phyloP scores from a whole-genome alignment of 164 flowering plant species.

The Warburgia ugandensis region DNA sequence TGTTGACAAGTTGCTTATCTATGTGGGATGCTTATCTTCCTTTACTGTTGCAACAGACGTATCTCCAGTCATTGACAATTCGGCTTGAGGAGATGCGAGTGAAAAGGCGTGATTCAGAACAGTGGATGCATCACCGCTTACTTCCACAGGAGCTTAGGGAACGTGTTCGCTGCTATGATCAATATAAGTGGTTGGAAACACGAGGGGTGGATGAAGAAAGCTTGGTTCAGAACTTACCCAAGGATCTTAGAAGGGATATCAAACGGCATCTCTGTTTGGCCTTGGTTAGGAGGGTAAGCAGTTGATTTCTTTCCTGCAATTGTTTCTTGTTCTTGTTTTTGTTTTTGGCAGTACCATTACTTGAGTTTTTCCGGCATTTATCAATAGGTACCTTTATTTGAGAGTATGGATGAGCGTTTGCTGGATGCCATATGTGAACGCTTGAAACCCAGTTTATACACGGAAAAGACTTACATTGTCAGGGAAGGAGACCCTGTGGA shows the following conservation, averaged over 20 bases:
- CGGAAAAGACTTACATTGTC: conserved; percentile 67
- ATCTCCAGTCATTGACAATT: conserved; percentile 92
- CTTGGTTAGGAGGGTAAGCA: conserved; percentile 78
- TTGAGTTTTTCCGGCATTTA: neutral
- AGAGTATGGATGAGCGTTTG: conserved; percentile 89
- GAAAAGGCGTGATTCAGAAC: conserved; percentile 98
- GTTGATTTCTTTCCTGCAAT: neutral
- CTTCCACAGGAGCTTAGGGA: conserved; percentile 93
- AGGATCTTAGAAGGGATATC: conserved; percentile 96
- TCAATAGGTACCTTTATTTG: conserved; percentile 86
- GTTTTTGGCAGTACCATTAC: neutral
- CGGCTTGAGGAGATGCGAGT: conserved; percentile 98
- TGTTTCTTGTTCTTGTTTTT: neutral
- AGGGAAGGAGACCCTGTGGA: conserved; percentile 99
- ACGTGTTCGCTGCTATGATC: conserved; percentile 94
- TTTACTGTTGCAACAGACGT: conserved; percentile 52
- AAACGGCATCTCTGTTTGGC: conserved; percentile 96
- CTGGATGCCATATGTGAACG: conserved; percentile 98
- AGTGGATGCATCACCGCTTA: conserved; percentile 99
- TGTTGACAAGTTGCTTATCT: too few species aligned
- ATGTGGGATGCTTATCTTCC: too few species aligned
- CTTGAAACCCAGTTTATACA: conserved; percentile 78
- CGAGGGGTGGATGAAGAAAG: conserved; percentile 97
- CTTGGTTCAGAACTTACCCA: conserved; percentile 82
- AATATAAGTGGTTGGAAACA: conserved; percentile 97